phyloP scores from a whole-genome alignment of 495 filamentous ascomycete genomes.

The Tetracladium setigerum region DNA sequence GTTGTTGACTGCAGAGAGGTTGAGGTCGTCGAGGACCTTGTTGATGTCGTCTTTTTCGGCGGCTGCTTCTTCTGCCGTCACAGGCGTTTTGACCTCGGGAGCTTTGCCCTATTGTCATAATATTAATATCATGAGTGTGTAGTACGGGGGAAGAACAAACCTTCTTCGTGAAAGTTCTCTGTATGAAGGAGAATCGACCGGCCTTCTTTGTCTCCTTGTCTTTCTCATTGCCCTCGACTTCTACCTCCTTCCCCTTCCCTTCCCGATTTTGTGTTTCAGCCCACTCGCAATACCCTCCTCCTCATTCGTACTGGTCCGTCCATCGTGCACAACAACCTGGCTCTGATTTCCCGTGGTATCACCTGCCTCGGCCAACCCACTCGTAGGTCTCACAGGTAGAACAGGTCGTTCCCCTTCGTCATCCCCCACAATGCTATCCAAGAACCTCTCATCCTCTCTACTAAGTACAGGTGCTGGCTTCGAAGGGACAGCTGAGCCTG shows the following conservation, averaged over 20 bases:
- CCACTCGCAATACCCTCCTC: neutral
- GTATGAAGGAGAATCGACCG: constrained; percentile 17
- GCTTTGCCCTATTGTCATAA: constrained; percentile 4
- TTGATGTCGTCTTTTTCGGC: constrained; percentile 70
- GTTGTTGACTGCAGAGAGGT: constrained; percentile 69
- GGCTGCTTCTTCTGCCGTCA: constrained; percentile 28
- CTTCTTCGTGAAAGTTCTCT: constrained; percentile 14
- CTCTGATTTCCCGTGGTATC: constrained; percentile 10
- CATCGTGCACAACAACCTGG: constrained; percentile 15
- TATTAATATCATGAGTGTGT: neutral
- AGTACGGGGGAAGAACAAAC: neutral
- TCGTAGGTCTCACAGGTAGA: constrained; percentile 15
- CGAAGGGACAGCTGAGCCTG: neutral
- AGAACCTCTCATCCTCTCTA: constrained; percentile 22
- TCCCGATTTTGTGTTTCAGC: too few relatives aligned
- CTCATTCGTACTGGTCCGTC: neutral
- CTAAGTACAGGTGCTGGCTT: constrained; percentile 15
- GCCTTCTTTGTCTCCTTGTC: constrained; percentile 11
- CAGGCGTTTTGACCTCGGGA: constrained; percentile 1
- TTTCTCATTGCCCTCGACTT: constrained; percentile 11
- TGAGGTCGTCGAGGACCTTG: constrained; percentile 68
- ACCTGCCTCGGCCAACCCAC: constrained; percentile 13
- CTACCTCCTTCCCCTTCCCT: constrained; percentile 6
- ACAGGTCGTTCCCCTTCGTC: constrained; percentile 21
- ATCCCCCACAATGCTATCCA: constrained; percentile 16